A percentile compares a stretch with the other conserved stretches of the same genome.
phyloP scores from a whole-genome alignment of 352 stramenopile species.

The Globisporangium irregulare region DNA sequence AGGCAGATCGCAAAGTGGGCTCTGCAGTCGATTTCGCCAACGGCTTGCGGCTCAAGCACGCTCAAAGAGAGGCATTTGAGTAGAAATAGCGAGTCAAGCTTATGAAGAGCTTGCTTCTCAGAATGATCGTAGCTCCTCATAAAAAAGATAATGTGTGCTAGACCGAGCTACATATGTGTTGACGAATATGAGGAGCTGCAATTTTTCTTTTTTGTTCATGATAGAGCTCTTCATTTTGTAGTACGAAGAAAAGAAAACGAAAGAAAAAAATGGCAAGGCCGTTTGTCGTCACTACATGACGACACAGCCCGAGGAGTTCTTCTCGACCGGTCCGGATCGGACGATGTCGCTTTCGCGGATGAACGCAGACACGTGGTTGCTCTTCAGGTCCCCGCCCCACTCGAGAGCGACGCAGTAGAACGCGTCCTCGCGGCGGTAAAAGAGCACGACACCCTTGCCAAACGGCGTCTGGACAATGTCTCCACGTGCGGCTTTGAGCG shows the following conservation, averaged over 20 bases:
- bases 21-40: conserved; percentile 77
- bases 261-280: not conserved
- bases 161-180: not conserved
- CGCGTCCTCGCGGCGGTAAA: conserved; percentile 51
- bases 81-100: not conserved
- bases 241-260: conserved; percentile 3
- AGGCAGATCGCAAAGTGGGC: conserved; percentile 61
- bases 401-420: conserved; percentile 74
- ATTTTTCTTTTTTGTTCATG: not conserved
- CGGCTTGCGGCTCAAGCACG: conserved; percentile 67
- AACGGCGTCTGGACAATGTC: conserved; percentile 81
- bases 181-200: not conserved
- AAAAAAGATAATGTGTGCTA: not conserved
- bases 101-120: not conserved
- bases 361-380: conserved; percentile 56
- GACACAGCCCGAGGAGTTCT: conserved; percentile 49
- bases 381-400: conserved; percentile 26
- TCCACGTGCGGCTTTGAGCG: conserved; percentile 65
- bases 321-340: conserved; percentile 53
- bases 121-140: not conserved
- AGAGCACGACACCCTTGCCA: conserved; percentile 66
- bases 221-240: not conserved
- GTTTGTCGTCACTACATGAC: conserved; percentile 51
- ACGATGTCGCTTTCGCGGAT: conserved; percentile 57
- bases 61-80: conserved; percentile 47